These are phyloP conservation scores for Penicillium sp. DNA, from an alignment of 2,329 filamentous ascomycete genomes.

Conservation along the genomic window DNA sequence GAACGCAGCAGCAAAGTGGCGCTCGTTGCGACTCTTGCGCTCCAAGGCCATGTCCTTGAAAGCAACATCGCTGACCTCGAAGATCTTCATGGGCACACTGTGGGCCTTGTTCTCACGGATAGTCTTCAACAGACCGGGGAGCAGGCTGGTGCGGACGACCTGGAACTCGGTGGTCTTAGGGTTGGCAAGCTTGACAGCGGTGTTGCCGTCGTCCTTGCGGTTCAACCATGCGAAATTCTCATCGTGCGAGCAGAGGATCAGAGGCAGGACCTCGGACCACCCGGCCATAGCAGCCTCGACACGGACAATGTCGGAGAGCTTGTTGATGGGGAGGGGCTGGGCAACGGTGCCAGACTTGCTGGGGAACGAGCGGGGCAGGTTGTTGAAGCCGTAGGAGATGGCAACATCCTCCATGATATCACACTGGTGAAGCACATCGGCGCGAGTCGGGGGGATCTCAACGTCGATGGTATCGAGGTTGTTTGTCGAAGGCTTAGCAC, in stretches of 20 bases:
- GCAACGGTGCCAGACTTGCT: constrained; percentile 86
- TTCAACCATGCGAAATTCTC: constrained; percentile 98
- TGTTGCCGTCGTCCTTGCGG: constrained; percentile 82
- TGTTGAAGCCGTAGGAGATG: constrained; percentile 97
- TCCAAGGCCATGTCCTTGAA: constrained; percentile 85
- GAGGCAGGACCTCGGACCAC: constrained; percentile 94
- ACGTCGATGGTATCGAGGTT: constrained; percentile 78
- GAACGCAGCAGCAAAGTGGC: constrained; percentile 94
- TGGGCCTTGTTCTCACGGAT: constrained; percentile 92
- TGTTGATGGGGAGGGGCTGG: constrained; percentile 88
- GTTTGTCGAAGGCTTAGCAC: constrained; percentile 74
- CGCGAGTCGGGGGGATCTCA: constrained; percentile 83
- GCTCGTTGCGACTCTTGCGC: constrained; percentile 87
- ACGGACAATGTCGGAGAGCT: constrained; percentile 89
- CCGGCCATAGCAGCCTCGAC: constrained; percentile 90
- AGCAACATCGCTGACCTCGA: constrained; percentile 87
- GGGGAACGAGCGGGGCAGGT: constrained; percentile 83
- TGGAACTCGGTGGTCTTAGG: constrained; percentile 94
- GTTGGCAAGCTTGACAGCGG: constrained; percentile 84
- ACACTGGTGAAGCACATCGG: constrained; percentile 93
- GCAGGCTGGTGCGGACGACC: constrained; percentile 82
- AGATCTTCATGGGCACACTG: constrained; percentile 86
- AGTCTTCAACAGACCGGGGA: constrained; percentile 90
- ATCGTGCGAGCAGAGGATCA: constrained; percentile 96
- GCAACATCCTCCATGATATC: constrained; percentile 99